These are phyloP conservation scores for Anethum foeniculum DNA, from an alignment of 140 eudicot species.

Conservation along the genomic window DNA sequence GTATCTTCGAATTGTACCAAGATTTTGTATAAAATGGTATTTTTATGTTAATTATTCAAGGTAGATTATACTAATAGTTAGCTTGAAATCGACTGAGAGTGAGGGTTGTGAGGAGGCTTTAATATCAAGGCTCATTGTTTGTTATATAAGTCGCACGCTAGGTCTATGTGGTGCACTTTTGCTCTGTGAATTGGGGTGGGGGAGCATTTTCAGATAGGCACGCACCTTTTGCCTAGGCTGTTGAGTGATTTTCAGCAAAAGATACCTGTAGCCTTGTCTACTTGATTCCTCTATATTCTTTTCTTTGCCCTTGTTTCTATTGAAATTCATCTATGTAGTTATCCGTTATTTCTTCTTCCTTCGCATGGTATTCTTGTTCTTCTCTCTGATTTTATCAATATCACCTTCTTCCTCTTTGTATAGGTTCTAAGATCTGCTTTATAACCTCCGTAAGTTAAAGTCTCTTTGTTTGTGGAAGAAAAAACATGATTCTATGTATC, in stretches of 20 bases:
- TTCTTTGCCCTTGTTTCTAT: neutral
- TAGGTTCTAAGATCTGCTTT: conserved; percentile 2
- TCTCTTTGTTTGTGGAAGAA: neutral
- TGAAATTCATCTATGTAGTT: no score
- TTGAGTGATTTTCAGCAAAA: neutral
- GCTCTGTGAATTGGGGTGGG: neutral
- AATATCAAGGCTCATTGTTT: neutral
- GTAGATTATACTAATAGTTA: neutral
- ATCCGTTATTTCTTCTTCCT: no score
- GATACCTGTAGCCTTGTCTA: neutral
- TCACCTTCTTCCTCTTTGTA: neutral
- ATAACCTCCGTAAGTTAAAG: no score
- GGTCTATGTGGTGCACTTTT: neutral
- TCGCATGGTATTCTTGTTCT: neutral
- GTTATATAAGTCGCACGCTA: neutral
- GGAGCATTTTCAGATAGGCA: neutral
- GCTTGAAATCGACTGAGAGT: neutral
- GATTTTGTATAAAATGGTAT: neutral
- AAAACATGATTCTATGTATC: neutral
- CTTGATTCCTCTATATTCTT: neutral
- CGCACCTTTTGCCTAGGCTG: neutral
- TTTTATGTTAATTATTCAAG: neutral
- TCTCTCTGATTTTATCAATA: neutral
- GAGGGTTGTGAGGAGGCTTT: neutral
- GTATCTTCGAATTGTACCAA: neutral